phyloP scores from a whole-genome alignment of 2,329 filamentous ascomycete species.

The Claviceps spartinae region DNA sequence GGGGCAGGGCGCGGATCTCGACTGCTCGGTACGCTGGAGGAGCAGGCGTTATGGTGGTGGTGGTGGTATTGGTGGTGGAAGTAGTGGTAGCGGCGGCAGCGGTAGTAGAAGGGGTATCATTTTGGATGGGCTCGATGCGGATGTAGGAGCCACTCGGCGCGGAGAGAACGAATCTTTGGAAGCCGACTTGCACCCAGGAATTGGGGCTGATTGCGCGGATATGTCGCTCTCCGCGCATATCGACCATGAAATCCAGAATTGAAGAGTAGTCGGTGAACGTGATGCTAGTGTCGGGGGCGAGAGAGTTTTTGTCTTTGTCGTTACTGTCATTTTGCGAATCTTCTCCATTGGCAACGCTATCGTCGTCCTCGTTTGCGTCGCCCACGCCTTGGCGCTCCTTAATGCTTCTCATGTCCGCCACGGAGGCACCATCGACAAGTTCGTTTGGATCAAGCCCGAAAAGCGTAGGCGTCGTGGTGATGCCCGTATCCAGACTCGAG shows the following conservation, averaged over 20 bases:
- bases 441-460: constrained; percentile 83
- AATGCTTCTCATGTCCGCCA: constrained; percentile 45
- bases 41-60: constrained; percentile 2
- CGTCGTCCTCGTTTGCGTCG: constrained; percentile 13
- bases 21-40: constrained; percentile 27
- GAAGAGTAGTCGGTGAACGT: constrained; percentile 85
- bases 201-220: constrained; percentile 63
- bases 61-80: background rate
- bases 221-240: constrained; percentile 64
- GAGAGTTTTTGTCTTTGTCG: background rate
- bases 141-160: constrained; percentile 50
- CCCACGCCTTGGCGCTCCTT: constrained; percentile 30
- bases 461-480: constrained; percentile 80
- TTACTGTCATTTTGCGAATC: background rate
- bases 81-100: background rate
- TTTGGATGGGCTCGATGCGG: constrained; percentile 31
- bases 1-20: constrained; percentile 34
- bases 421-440: constrained; percentile 53
- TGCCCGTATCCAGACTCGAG: constrained; percentile 66
- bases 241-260: constrained; percentile 78
- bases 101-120: background rate
- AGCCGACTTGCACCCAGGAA: constrained; percentile 72
- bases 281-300: constrained; percentile 30
- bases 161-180: constrained; percentile 56
- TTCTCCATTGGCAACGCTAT: background rate